Evolutionary conservation across 2,329 filamentous ascomycete genomes (phyloP).

Genomic region (Curvularia spicifera): DNA sequence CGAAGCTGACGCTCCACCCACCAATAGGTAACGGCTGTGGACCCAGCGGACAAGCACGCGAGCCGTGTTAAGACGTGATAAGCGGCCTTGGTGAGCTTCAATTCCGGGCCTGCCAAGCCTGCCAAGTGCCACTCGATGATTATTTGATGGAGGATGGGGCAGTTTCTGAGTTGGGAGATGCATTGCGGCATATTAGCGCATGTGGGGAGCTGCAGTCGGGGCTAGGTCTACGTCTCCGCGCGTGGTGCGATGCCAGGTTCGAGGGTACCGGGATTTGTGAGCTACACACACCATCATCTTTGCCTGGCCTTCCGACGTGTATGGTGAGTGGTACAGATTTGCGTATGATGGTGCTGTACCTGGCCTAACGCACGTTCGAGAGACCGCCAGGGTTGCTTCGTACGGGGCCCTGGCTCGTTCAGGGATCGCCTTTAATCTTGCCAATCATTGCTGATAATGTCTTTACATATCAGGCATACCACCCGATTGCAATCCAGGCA

Average conservation of each 20-base stretch:
- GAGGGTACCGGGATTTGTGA: not conserved
- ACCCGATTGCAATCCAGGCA: not conserved
- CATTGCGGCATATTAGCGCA: constrained; percentile 7
- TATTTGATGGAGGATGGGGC: constrained; percentile 18
- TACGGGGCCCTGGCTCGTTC: not conserved
- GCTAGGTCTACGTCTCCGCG: not conserved
- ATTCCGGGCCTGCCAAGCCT: constrained; percentile 7
- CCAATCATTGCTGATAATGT: not conserved
- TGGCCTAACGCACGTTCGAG: not conserved
- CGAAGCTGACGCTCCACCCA: constrained; percentile 10
- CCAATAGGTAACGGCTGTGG: constrained; percentile 20
- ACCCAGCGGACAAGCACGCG: constrained; percentile 21
- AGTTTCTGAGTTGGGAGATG: constrained; percentile 4
- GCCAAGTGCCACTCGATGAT: constrained; percentile 24
- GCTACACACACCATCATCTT: not conserved
- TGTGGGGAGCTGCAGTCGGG: not conserved
- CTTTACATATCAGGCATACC: not conserved
- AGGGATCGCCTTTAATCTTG: not conserved
- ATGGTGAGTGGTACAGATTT: not conserved
- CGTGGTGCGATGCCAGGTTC: not conserved
- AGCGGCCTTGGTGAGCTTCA: constrained; percentile 35
- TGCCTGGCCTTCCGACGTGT: not conserved
- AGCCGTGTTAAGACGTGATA: constrained; percentile 37
- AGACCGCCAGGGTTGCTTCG: not conserved
- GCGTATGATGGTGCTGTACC: not conserved